Evolutionary conservation across 2,329 filamentous ascomycete species (phyloP).

Genomic region (Stagonosporopsis chrysanthemi): DNA sequence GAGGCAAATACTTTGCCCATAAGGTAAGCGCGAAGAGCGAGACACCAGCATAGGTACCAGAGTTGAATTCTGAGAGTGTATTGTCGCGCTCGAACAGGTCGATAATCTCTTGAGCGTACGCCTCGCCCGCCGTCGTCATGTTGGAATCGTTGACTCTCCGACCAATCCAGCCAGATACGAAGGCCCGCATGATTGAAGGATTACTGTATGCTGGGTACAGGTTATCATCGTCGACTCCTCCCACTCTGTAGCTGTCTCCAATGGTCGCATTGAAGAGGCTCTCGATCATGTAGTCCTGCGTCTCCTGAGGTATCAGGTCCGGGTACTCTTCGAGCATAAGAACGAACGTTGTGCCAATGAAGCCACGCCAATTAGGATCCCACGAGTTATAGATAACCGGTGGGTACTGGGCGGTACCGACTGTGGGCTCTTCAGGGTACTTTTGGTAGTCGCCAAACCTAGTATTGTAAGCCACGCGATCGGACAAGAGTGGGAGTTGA

Average conservation of each 20-base stretch:
- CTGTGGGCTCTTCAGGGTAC: conserved; percentile 64
- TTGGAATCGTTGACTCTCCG: conserved; percentile 62
- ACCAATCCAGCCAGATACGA: conserved; percentile 67
- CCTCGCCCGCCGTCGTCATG: conserved; percentile 65
- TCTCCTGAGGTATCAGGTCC: conserved; percentile 53
- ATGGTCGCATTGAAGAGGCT: conserved; percentile 63
- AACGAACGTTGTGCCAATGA: conserved; percentile 66
- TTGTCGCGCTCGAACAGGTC: conserved; percentile 63
- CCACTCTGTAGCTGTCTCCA: conserved; percentile 68
- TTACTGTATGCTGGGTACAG: conserved; percentile 70
- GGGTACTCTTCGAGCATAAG: conserved; percentile 66
- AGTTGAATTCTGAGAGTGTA: conserved; percentile 70
- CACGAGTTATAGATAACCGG: conserved; percentile 63
- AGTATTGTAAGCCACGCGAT: background rate
- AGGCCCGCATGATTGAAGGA: conserved; percentile 68
- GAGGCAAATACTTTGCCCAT: conserved; percentile 66
- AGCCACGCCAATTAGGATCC: conserved; percentile 72
- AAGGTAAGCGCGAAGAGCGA: conserved; percentile 66
- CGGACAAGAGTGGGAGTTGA: too few species aligned
- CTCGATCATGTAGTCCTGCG: conserved; percentile 58
- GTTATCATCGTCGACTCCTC: conserved; percentile 67
- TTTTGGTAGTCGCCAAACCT: conserved; percentile 62
- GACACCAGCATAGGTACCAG: conserved; percentile 69
- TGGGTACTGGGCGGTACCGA: conserved; percentile 61
- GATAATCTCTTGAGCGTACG: conserved; percentile 63